Evolutionary conservation across 2,329 filamentous ascomycete genomes (phyloP).

Genomic region (Alternaria conjuncta): DNA sequence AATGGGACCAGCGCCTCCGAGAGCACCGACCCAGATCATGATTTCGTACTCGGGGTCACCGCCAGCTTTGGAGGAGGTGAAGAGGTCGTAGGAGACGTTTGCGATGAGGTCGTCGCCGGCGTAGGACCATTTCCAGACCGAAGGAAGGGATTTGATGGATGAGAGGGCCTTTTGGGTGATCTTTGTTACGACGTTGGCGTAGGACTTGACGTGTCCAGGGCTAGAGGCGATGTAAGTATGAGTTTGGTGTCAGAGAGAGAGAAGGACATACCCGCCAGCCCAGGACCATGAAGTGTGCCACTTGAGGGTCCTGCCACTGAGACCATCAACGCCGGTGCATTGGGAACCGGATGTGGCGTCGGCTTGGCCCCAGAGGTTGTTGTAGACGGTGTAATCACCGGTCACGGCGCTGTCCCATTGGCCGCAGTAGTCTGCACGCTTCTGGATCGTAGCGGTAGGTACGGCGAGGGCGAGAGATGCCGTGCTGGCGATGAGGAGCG

Average conservation of each 20-base stretch:
- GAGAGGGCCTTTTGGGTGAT: conserved; percentile 42
- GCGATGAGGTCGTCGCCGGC: conserved; percentile 58
- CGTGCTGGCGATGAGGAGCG: conserved; percentile 33
- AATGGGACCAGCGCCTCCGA: conserved; percentile 66
- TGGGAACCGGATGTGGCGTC: conserved; percentile 53
- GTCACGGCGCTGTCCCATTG: conserved; percentile 39
- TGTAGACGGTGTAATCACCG: conserved; percentile 44
- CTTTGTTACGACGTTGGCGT: conserved; percentile 52
- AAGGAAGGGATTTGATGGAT: conserved; percentile 51
- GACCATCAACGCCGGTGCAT: conserved; percentile 53
- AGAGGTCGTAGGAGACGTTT: conserved; percentile 68
- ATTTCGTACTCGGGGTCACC: conserved; percentile 64
- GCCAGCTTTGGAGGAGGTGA: conserved; percentile 59
- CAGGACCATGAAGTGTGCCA: conserved; percentile 57
- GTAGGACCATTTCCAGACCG: conserved; percentile 59
- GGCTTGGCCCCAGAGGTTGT: conserved; percentile 54
- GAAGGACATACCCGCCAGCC: conserved; percentile 46
- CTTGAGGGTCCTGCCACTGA: conserved; percentile 46
- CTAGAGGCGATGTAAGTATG: conserved; percentile 18
- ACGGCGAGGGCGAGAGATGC: conserved; percentile 38
- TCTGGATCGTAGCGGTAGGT: conserved; percentile 35
- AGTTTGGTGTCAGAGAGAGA: neutral
- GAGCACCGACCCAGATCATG: conserved; percentile 69
- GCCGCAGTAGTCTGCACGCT: conserved; percentile 43
- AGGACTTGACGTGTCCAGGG: conserved; percentile 50